Evolutionary conservation across 108 stramenopile species (phyloP).

Genomic region (Nannochloropsis gaditana): DNA sequence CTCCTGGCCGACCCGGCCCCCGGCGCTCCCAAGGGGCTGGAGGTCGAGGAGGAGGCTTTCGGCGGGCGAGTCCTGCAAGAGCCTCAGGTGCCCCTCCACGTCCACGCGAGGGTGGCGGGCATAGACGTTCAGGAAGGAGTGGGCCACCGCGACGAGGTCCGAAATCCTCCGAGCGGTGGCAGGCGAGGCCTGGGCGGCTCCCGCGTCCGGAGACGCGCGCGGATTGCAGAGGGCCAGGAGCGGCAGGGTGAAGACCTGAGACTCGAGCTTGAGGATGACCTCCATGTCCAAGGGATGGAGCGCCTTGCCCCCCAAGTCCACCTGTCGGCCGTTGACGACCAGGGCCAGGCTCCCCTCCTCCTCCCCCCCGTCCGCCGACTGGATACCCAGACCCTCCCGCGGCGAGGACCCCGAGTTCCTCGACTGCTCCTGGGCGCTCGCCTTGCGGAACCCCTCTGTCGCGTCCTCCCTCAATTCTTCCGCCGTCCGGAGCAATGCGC

Average conservation of each 20-base stretch:
- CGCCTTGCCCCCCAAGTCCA: background rate
- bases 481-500: background rate
- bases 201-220: background rate
- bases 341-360: background rate
- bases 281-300: background rate
- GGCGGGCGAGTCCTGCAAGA: background rate
- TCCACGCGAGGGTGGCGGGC: background rate
- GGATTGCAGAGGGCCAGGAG: background rate
- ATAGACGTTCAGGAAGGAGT: background rate
- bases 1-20: background rate
- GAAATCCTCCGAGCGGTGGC: background rate
- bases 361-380: background rate
- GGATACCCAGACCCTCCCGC: background rate
- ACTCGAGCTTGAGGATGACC: background rate
- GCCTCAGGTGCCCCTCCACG: background rate
- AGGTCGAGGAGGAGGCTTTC: conserved; percentile 17
- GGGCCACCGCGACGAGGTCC: background rate
- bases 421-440: background rate
- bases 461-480: background rate
- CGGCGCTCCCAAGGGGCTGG: conserved; percentile 10
- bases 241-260: background rate
- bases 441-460: background rate
- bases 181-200: background rate
- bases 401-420: background rate
- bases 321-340: background rate